Base-by-base conservation (phyloP, 306 rosid species). In the Pyrus betulifolia region DNA sequence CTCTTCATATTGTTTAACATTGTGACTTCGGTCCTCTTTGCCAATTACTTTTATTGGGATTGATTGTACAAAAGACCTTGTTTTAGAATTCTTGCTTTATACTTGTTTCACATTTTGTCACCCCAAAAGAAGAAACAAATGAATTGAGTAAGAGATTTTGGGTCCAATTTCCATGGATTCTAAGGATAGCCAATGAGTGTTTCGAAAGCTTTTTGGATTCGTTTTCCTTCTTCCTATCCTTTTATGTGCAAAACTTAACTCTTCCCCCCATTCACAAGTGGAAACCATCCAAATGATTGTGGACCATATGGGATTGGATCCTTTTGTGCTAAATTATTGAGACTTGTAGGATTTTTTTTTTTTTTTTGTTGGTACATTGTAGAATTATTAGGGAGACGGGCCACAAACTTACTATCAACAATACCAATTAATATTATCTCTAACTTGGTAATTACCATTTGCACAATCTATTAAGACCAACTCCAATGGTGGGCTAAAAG, bases 81-180 rank as follows among this genome's bases (percentile, higher is more conserved):
- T 69, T 84, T 71, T 28, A 74, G 88, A 85, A 79, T 85, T 83
- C 15, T 72, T 31, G 74, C 85, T 79, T 79, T 82, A 76, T 74
- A 21, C 30, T 23, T 72, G 62, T 10, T n/a, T n/a, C 14, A 70
- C 49, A 78, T 21, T 21, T 78, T 70, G 83, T 71, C 75, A 77
- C 70, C 74, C 45, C 38, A 72, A 85, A 81, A 78, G 76, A 81
- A 49, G 27, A 33, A 57, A 59, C 72, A 67, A 74, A 54, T 69
- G 33, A 71, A 70, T 54, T 74, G 33, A 31, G 21, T 69, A 30
- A 76, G 69, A 52, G 31, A 11, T 5, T 61, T 64, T 71, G 69
- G 44, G 5, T 52, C 66, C 63, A 70, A 81, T 49, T 49, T 17
- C 21, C 21, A 49, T 17, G 21, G 79, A 81, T 81, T 65, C 84